Evolutionary conservation across 1,139 yeast species (phyloP), one percentile per base, ranked within the genome.

Genomic region (Yamadazyma triangularis): DNA sequence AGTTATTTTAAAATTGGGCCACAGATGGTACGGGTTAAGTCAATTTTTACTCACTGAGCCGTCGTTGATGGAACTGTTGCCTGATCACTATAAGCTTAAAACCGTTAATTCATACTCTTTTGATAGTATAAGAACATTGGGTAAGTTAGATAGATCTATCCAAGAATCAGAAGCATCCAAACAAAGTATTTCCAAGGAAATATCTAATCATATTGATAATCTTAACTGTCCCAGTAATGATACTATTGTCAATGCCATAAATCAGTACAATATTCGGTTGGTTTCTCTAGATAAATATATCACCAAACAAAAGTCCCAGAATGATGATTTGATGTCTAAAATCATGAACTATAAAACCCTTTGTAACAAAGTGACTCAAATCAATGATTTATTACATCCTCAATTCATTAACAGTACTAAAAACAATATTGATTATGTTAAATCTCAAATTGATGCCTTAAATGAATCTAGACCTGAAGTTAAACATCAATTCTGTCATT

Each of bases 51-150:
- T 34, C 29, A 19, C 20, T 12, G 11, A 30, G 32, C n/a, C 23
- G 13, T 28, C 16, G 11, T 7, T 15, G 3, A 8, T 16, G 3
- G 20, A 4, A 33, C 20, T 16, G 26, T 23, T 13, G 13, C 18
- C 11, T 27, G 23, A 21, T 22, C 15, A 15, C 2, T 13, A 9
- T 21, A 14, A 3, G 15, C 6, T 12, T 15, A 11, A 21, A 11
- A 7, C 11, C 60, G n/a, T n/a, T n/a, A 69, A 3, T 64, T 15
- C 31, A 15, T 34, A 66, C 37, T 41, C 60, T 3, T 58, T 60
- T 34, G 72, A 67, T 36, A 42, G 56, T 8, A 53, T 65, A 4
- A 48, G 73, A 27, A 50, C 64, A 1, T 34, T 66, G 8, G 52
- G 48, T 32, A 60, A 54, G 30, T 45, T 66, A 15, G 36, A 50